These are phyloP conservation scores for Anisodus acutangulus DNA, from an alignment of 257 asterid genomes.

Conservation along the genomic window DNA sequence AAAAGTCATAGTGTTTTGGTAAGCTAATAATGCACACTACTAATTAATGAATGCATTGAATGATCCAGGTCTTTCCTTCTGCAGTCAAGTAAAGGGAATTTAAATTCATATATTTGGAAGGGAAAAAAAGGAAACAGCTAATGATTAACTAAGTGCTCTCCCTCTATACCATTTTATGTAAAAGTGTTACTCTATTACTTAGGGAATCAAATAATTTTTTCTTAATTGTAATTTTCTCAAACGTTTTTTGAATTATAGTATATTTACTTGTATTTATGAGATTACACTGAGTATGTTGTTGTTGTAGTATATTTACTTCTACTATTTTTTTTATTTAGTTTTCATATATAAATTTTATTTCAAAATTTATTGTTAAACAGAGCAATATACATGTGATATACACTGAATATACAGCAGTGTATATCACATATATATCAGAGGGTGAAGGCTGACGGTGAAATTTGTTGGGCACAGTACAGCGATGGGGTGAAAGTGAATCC, in stretches of 20 bases:
- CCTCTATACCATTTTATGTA: not conserved
- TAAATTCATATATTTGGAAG: not conserved
- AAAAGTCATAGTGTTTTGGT: conserved; percentile 25
- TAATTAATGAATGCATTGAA: conserved; percentile 13
- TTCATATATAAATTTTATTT: too few species aligned
- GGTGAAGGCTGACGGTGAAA: too few species aligned
- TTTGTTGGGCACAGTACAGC: too few species aligned
- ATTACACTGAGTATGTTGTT: too few species aligned
- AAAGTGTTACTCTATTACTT: not conserved
- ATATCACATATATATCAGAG: too few species aligned
- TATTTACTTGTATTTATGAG: not conserved
- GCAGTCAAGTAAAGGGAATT: conserved; percentile 10
- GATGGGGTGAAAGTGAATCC: too few species aligned
- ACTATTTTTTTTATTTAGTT: too few species aligned
- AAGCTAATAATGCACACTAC: not conserved
- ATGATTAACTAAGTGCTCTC: not conserved
- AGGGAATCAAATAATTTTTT: too few species aligned
- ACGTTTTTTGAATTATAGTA: not conserved
- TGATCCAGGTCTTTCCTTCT: conserved; percentile 22
- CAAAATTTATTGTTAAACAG: too few species aligned
- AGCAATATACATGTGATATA: too few species aligned
- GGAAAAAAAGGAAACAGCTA: not conserved
- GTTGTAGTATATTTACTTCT: too few species aligned
- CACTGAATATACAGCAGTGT: too few species aligned
- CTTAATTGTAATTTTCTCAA: not conserved